Conservation (phyloP, 2,329 filamentous ascomycete species). For the Exophiala phaeomuriformis region DNA sequence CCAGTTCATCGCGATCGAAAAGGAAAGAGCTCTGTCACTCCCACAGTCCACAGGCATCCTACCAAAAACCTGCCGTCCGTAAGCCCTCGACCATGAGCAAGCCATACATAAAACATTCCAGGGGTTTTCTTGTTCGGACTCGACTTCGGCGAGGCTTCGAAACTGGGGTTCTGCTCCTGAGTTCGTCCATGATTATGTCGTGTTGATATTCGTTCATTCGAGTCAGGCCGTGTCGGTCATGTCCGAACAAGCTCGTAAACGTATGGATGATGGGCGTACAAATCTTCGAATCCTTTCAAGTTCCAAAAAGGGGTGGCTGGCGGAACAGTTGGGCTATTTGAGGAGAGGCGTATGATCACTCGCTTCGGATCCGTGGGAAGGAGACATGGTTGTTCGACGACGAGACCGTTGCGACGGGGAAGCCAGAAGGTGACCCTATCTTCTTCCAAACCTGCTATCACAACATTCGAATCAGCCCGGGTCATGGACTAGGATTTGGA, state of each 20-base stretch:
- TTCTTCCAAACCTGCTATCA: constrained; percentile 87
- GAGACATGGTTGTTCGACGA: constrained; percentile 8
- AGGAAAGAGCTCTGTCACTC: constrained; percentile 3
- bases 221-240: neutral
- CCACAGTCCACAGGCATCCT: constrained; percentile 7
- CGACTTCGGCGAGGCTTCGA: neutral
- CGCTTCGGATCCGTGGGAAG: constrained; percentile 9
- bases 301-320: constrained; percentile 9
- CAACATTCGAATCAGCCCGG: constrained; percentile 57
- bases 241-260: constrained; percentile 5
- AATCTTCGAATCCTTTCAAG: constrained; percentile 10
- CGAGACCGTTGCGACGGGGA: constrained; percentile 15
- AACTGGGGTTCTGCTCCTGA: no score
- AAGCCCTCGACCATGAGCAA: constrained; percentile 2
- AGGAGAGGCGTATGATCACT: constrained; percentile 7
- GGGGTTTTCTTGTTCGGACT: neutral
- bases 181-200: neutral
- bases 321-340: constrained; percentile 8
- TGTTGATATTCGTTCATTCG: constrained; percentile 4
- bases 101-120: constrained; percentile 9
- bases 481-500: constrained; percentile 54
- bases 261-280: constrained; percentile 12
- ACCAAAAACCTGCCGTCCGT: constrained; percentile 5
- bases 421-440: constrained; percentile 49
- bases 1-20: constrained; percentile 17